Percentiles rank a stretch among this genome's conserved stretches.
phyloP scores from a whole-genome alignment of 2,329 filamentous ascomycete genomes.

The Zasmidium citrigriseum region DNA sequence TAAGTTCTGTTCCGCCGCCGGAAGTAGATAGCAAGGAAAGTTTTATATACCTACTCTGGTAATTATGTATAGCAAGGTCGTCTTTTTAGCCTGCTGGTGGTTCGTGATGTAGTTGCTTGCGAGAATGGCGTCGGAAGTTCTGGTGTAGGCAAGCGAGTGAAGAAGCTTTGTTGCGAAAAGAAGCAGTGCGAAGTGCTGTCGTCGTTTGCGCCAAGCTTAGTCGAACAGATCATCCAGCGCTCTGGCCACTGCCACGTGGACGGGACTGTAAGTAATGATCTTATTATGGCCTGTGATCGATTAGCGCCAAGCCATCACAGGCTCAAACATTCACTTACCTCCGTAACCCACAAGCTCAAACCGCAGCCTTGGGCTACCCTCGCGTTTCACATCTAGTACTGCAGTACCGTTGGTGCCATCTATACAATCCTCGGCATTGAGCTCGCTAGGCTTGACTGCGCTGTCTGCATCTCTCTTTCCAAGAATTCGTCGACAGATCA shows the following conservation, averaged over 20 bases:
- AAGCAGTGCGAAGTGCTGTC: neutral
- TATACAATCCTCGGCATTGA: constrained; percentile 28
- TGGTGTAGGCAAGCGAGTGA: neutral
- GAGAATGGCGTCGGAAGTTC: too few species aligned
- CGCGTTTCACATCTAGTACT: constrained; percentile 22
- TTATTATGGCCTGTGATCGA: constrained; percentile 64
- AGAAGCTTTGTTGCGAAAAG: neutral
- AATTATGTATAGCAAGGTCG: neutral
- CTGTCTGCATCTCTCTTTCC: constrained; percentile 45
- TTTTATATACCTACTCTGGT: neutral
- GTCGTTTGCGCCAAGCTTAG: neutral
- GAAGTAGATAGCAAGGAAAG: neutral
- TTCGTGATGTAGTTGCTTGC: too few species aligned
- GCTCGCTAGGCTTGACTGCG: constrained; percentile 32
- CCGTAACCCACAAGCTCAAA: constrained; percentile 48
- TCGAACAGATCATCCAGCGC: constrained; percentile 55
- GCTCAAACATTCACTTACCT: constrained; percentile 33
- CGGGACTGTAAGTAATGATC: constrained; percentile 65
- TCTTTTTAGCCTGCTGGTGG: too few species aligned
- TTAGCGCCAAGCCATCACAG: neutral
- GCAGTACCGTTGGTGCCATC: constrained; percentile 32
- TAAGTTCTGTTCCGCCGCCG: neutral
- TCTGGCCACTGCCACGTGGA: constrained; percentile 65
- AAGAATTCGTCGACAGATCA: constrained; percentile 62
- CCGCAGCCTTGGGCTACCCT: constrained; percentile 36